These are phyloP conservation scores for Micromonas pusilla DNA, from an alignment of 139 green algal genomes.

Conservation along the genomic window DNA sequence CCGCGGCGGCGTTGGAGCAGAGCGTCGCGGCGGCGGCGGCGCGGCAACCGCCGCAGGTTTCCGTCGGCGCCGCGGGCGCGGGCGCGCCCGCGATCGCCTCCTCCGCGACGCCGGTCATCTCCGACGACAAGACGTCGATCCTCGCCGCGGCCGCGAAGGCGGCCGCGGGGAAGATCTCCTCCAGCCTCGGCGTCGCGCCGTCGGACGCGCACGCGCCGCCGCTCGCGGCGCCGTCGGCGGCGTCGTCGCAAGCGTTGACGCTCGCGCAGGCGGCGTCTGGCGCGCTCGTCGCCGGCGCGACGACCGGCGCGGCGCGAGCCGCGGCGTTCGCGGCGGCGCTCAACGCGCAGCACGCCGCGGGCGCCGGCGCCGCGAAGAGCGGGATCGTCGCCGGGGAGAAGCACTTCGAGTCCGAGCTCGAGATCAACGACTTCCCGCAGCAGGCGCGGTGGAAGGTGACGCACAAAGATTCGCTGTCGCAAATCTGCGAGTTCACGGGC, in stretches of 20 bases:
- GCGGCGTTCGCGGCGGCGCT: slow-evolving; percentile 38
- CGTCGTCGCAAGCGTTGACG: no score
- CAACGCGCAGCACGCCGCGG: slow-evolving; percentile 35
- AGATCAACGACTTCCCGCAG: slow-evolving; percentile 99
- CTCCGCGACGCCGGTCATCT: no score
- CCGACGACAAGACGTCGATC: no score
- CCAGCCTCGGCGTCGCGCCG: neutral
- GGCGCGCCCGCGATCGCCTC: neutral
- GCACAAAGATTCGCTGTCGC: slow-evolving; percentile 74
- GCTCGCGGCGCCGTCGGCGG: no score
- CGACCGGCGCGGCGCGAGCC: slow-evolving; percentile 19
- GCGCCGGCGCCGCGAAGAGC: no score
- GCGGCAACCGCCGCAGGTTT: neutral
- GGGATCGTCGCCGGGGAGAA: neutral
- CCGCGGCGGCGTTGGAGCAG: neutral
- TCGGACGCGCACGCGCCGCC: no score
- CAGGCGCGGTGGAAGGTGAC: slow-evolving; percentile 78
- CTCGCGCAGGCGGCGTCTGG: slow-evolving; percentile 16
- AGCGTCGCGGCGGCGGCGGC: neutral
- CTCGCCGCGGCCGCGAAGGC: neutral
- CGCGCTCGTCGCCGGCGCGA: slow-evolving; percentile 12
- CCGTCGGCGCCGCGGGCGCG: neutral
- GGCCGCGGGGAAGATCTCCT: neutral
- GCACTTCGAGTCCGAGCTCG: slow-evolving; percentile 85
- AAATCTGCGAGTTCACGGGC: slow-evolving; percentile 80